These are phyloP conservation scores for Epichloe gansuensis DNA, from an alignment of 2,329 filamentous ascomycete species.

Conservation along the genomic window DNA sequence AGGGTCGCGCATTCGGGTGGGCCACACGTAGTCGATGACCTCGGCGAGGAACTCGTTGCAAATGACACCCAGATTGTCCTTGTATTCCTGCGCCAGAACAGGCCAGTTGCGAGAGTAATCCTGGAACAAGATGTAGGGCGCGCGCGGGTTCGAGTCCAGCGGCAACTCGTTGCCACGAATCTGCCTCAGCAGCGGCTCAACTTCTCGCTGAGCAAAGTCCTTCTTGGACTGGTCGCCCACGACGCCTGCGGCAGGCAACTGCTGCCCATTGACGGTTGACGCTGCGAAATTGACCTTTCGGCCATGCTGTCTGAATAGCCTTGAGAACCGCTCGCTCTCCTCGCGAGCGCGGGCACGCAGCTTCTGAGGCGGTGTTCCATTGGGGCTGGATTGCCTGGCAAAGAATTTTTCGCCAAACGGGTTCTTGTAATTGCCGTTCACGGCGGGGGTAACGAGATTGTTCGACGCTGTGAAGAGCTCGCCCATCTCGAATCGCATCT, in stretches of 20 bases:
- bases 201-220: conserved; percentile 35
- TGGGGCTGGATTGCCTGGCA: conserved; percentile 34
- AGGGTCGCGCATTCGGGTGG: conserved; percentile 37
- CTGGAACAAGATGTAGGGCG: conserved; percentile 42
- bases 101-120: conserved; percentile 42
- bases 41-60: conserved; percentile 42
- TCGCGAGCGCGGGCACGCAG: conserved; percentile 38
- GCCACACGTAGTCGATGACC: conserved; percentile 39
- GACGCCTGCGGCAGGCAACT: conserved; percentile 18
- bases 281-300: conserved; percentile 34
- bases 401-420: conserved; percentile 40
- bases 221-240: conserved; percentile 29
- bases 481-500: conserved; percentile 42
- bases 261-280: conserved; percentile 4
- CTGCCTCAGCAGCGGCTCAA: conserved; percentile 36
- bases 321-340: conserved; percentile 38
- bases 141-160: conserved; percentile 39
- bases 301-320: conserved; percentile 36
- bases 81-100: conserved; percentile 39
- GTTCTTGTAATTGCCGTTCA: conserved; percentile 44
- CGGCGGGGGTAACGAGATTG: conserved; percentile 40
- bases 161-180: conserved; percentile 41
- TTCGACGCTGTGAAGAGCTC: conserved; percentile 40
- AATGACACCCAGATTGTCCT: conserved; percentile 40
- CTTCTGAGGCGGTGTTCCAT: conserved; percentile 39